Base-by-base conservation (phyloP, 225 moss, liverwort and hornwort genomes). In the Rhytidiadelphus loreus region DNA sequence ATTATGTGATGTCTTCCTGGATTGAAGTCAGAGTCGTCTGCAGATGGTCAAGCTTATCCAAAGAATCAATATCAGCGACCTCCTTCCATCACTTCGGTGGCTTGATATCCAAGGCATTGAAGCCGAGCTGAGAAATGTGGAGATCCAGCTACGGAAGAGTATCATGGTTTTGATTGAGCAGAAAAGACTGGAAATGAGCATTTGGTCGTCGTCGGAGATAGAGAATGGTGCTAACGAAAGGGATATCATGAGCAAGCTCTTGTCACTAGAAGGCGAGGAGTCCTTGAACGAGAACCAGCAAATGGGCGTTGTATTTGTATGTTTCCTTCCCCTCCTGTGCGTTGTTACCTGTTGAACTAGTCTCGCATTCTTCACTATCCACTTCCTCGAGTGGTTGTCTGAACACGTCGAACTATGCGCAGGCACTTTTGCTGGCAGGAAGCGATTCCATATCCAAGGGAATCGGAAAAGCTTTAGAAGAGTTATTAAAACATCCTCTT, bases 31-130 rank as follows among this genome's bases (percentile, higher is more conserved):
- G 53, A 89, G 81, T 70, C 85, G 85, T 90, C 70, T 89, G 93
- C 93, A 79, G 95, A 93, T n/a, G 80, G 91, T 52, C 86, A 93
- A 90, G 85, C 56, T 60, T 62, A 77, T 80, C 79, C 89, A 53
- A 88, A 92, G 53, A 87, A 93, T 81, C 79, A 96, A 96, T 50
- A 83, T 96, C 70, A 96, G 97, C 73, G 97, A 97, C 81, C 91
- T 91, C 86, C 78, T 97, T 64, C 93, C 96, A 44, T 90, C 94
- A 19, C 90, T 95, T 68, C 94, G 96, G 32, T 96, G 96, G 92
- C 78, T 96, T 33, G 96, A 96, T 83, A 19, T 95, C 77, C 96
- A 96, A 89, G 94, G 96, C 76, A 84, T 92, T 68, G 92, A 92
- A 86, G 87, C 41, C 24, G 87, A 90, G 80, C 66, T 93, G 39